Conservation (phyloP, 306 rosid species). For the Echinosophora koreensis region DNA sequence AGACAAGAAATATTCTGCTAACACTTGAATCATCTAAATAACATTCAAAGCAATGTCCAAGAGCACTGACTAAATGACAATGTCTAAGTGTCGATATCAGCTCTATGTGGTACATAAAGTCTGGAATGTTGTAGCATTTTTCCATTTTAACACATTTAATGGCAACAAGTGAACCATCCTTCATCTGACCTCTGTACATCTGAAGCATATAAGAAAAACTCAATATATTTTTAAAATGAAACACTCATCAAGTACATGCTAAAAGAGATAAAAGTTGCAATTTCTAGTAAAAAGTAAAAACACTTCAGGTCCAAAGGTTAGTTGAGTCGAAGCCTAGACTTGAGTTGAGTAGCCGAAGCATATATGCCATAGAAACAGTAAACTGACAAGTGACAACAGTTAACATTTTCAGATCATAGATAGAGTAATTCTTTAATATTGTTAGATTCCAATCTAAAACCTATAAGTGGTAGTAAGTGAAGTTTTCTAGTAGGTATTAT, state of each 20-base stretch:
- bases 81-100: conserved; percentile 77
- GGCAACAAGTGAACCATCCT: conserved; percentile 79
- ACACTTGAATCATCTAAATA: conserved; percentile 81
- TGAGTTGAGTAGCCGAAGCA: neutral
- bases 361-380: neutral
- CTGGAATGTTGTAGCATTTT: conserved; percentile 60
- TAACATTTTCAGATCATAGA: conserved; percentile 1
- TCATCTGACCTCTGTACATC: conserved; percentile 88
- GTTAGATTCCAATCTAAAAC: neutral
- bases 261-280: conserved; percentile 8
- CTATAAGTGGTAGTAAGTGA: no score
- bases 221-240: conserved; percentile 16
- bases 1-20: conserved; percentile 81
- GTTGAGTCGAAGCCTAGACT: no score
- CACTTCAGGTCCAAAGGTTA: neutral
- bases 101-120: conserved; percentile 67
- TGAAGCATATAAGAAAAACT: conserved; percentile 46
- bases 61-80: conserved; percentile 80
- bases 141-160: conserved; percentile 79
- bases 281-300: neutral
- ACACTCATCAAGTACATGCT: neutral
- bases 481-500: no score
- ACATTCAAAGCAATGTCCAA: conserved; percentile 90
- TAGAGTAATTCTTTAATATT: neutral
- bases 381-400: neutral